Conservation (phyloP, 1,284 basidiomycete genomes). For the Leccinum huronense region DNA sequence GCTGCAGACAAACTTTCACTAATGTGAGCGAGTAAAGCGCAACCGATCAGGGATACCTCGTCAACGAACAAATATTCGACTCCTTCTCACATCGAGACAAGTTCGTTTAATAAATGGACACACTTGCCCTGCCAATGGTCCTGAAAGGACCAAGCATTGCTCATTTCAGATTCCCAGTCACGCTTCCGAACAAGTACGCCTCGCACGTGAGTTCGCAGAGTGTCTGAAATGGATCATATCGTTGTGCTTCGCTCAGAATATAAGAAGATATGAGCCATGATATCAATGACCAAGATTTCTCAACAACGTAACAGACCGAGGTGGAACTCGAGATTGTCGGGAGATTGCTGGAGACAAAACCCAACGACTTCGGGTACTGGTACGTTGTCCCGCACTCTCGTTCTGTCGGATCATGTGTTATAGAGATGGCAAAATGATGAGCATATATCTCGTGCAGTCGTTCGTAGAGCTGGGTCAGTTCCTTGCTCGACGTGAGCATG, state of each 20-base stretch:
- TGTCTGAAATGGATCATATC: slow-evolving; percentile 56
- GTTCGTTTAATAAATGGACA: too few relatives aligned
- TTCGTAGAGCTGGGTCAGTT: slow-evolving; percentile 84
- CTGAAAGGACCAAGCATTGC: too few relatives aligned
- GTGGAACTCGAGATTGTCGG: slow-evolving; percentile 87
- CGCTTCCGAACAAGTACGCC: slow-evolving; percentile 88
- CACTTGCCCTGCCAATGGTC: too few relatives aligned
- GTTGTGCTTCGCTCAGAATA: neutral
- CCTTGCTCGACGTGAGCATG: slow-evolving; percentile 41
- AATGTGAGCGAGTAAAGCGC: neutral
- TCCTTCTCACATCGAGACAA: neutral
- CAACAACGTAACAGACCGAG: slow-evolving; percentile 89
- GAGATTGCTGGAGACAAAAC: slow-evolving; percentile 93
- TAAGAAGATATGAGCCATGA: slow-evolving; percentile 59
- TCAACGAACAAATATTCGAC: neutral
- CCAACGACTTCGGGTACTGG: slow-evolving; percentile 99
- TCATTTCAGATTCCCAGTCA: slow-evolving; percentile 63
- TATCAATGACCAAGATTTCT: slow-evolving; percentile 88
- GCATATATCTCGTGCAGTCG: slow-evolving; percentile 93
- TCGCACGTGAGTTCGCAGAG: slow-evolving; percentile 91
- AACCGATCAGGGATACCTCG: neutral
- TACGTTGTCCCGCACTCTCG: slow-evolving; percentile 97
- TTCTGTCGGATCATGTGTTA: slow-evolving; percentile 99
- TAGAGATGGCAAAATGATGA: slow-evolving; percentile 86
- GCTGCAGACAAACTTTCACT: neutral